Conservation (phyloP, 2,329 filamentous ascomycete genomes). For the Ascochyta pisi region DNA sequence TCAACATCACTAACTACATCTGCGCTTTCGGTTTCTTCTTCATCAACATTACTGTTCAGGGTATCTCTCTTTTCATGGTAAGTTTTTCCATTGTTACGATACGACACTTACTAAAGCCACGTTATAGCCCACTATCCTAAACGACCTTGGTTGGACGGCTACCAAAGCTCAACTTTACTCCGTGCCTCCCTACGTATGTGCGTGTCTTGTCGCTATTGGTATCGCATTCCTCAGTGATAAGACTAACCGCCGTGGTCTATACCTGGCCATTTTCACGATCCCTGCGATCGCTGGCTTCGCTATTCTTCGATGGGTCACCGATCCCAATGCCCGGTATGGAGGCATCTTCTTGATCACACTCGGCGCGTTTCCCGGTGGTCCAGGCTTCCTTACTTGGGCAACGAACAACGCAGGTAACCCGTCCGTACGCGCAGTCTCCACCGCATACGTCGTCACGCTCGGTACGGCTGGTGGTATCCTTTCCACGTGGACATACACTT, state of each 20-base stretch:
- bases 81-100: slow-evolving; percentile 4
- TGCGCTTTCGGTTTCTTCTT: slow-evolving; percentile 65
- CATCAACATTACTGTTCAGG: slow-evolving; percentile 67
- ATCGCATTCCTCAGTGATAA: slow-evolving; percentile 49
- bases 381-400: slow-evolving; percentile 65
- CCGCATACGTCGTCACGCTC: slow-evolving; percentile 71
- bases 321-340: slow-evolving; percentile 62
- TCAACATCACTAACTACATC: slow-evolving; percentile 66
- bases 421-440: slow-evolving; percentile 62
- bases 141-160: slow-evolving; percentile 47
- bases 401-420: slow-evolving; percentile 66
- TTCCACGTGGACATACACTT: slow-evolving; percentile 63
- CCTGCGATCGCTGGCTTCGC: slow-evolving; percentile 60
- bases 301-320: slow-evolving; percentile 62
- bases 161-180: slow-evolving; percentile 50
- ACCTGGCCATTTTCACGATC: slow-evolving; percentile 44
- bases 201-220: slow-evolving; percentile 44
- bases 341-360: slow-evolving; percentile 64
- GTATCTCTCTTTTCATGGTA: slow-evolving; percentile 50
- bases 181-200: slow-evolving; percentile 49
- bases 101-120: slow-evolving; percentile 10
- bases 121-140: slow-evolving; percentile 47
- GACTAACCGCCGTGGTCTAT: slow-evolving; percentile 48
- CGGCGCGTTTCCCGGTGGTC: slow-evolving; percentile 65
- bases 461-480: slow-evolving; percentile 65